phyloP scores from a whole-genome alignment of 306 rosid species.

The Prunus mongolica region DNA sequence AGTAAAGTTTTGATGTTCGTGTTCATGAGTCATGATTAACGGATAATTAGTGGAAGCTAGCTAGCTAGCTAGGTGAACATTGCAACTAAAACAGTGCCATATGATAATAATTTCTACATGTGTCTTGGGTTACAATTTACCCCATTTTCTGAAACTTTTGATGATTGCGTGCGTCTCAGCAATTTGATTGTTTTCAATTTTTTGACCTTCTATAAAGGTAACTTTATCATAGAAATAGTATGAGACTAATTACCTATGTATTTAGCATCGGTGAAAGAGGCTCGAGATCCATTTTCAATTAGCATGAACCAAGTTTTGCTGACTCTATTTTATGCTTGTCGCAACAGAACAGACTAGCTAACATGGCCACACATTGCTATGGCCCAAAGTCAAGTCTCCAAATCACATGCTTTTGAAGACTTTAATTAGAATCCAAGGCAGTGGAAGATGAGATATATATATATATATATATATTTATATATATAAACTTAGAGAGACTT shows the following conservation, averaged over 20 bases:
- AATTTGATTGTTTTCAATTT: conserved; percentile 31
- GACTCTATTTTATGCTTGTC: not conserved
- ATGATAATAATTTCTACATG: not conserved
- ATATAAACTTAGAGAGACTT: not conserved
- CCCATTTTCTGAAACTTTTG: conserved; percentile 29
- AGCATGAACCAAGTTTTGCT: not conserved
- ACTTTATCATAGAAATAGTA: conserved; percentile 10
- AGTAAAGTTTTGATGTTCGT: not conserved
- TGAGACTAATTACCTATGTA: too few species aligned
- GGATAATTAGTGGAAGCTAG: not conserved
- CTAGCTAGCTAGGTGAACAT: not conserved
- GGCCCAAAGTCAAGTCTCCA: conserved; percentile 19
- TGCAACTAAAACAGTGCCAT: too few species aligned
- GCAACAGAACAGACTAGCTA: not conserved
- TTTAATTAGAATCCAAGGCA: conserved; percentile 44
- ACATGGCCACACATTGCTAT: conserved; percentile 8
- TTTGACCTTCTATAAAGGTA: conserved; percentile 23
- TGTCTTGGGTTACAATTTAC: conserved; percentile 22
- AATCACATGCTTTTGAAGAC: conserved; percentile 30
- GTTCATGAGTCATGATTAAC: not conserved
- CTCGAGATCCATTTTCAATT: not conserved
- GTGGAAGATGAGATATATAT: conserved; percentile 17
- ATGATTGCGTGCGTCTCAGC: conserved; percentile 36
- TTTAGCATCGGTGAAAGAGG: too few species aligned
- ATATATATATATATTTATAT: not conserved